Percentiles rank a stretch among this genome's conserved stretches.
These are phyloP conservation scores for Heterobasidion occidentale DNA, from an alignment of 1,284 basidiomycete species.

Conservation along the genomic window DNA sequence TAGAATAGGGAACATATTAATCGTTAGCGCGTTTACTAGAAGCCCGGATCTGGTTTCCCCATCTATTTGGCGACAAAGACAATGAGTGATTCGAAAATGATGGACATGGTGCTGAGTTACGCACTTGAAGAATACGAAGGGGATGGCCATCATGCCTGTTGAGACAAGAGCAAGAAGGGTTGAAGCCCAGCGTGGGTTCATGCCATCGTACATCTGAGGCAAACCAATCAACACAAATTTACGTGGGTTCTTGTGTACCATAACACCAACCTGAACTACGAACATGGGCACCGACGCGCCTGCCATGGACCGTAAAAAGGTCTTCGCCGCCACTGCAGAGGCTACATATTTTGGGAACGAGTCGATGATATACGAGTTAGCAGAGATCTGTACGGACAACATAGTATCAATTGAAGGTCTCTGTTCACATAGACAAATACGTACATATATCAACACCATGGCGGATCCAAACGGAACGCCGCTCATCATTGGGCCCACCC, in stretches of 20 bases:
- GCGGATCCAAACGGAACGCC: not conserved
- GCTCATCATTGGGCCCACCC: not conserved
- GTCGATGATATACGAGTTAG: not conserved
- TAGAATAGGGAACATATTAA: not conserved
- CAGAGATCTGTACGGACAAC: not conserved
- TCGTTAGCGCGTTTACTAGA: not conserved
- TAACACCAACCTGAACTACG: not conserved
- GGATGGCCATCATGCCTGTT: slow-evolving; percentile 24
- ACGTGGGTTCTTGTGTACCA: not conserved
- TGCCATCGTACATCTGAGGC: slow-evolving; percentile 25
- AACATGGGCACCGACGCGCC: not conserved
- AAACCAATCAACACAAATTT: slow-evolving; percentile 18
- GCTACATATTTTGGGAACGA: not conserved
- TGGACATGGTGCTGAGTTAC: not conserved
- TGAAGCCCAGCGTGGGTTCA: slow-evolving; percentile 26
- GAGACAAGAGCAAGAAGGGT: slow-evolving; percentile 25
- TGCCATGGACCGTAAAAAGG: not conserved
- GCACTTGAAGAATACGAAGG: slow-evolving; percentile 20
- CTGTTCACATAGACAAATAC: not conserved
- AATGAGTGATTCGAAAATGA: not conserved
- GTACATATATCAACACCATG: not conserved
- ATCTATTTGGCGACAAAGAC: not conserved
- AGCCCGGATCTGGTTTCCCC: not conserved
- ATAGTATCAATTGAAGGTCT: too few species aligned
- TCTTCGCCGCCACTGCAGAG: not conserved